Percentiles rank a stretch among this genome's conserved stretches.
phyloP scores from a whole-genome alignment of 495 filamentous ascomycete genomes.

The Aspergillus affinis region DNA sequence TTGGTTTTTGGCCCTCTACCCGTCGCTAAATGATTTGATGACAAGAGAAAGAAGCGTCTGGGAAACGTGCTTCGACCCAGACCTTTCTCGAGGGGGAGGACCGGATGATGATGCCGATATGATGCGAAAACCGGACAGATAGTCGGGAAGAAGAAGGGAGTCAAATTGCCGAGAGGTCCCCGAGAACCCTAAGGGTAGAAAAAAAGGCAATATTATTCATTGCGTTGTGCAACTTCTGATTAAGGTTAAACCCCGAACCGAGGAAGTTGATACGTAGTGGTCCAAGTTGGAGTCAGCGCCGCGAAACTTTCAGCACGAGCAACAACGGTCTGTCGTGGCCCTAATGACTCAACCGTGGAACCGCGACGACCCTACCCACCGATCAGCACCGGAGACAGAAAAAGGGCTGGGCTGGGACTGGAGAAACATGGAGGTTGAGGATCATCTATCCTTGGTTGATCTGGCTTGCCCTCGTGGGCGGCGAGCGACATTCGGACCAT shows the following conservation, averaged over 20 bases:
- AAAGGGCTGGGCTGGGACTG: constrained; percentile 4
- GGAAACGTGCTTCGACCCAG: no score
- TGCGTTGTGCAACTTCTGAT: neutral
- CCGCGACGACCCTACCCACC: neutral
- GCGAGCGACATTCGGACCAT: constrained; percentile 6
- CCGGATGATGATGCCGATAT: neutral
- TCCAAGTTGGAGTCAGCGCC: neutral
- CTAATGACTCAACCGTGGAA: neutral
- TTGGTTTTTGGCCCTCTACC: neutral
- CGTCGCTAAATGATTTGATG: no score
- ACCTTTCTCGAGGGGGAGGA: no score
- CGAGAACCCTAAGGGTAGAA: neutral
- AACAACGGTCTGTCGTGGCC: neutral
- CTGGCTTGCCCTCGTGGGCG: neutral
- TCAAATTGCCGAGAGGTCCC: neutral
- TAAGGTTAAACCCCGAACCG: neutral
- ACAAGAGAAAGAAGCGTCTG: no score
- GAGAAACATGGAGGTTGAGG: constrained; percentile 7
- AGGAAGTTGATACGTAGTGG: neutral
- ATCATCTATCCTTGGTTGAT: constrained; percentile 2
- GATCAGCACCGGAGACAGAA: constrained; percentile 1
- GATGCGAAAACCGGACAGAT: neutral
- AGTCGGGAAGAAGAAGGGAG: no score
- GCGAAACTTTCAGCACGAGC: neutral
- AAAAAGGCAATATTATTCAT: neutral